These are phyloP conservation scores for Dichomitus squalens DNA, from an alignment of 1,284 basidiomycete genomes.

Conservation along the genomic window DNA sequence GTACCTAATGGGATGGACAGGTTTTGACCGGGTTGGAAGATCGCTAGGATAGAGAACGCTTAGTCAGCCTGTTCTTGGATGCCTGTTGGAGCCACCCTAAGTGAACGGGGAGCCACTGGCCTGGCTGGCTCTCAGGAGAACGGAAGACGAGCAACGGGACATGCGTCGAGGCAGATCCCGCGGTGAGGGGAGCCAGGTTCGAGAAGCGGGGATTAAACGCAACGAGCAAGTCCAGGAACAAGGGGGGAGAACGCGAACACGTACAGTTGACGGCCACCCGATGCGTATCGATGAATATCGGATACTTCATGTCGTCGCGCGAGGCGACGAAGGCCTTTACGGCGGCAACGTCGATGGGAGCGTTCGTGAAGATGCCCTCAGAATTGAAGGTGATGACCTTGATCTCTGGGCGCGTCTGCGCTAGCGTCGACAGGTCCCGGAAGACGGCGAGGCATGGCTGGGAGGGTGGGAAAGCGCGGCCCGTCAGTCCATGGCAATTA, in stretches of 20 bases:
- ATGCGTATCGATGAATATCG: constrained; percentile 33
- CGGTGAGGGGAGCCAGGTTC: not conserved
- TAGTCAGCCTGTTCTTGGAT: constrained; percentile 16
- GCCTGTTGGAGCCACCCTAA: no score
- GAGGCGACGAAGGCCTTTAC: constrained; percentile 30
- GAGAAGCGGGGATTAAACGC: not conserved
- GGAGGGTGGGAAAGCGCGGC: constrained; percentile 9
- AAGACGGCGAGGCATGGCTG: constrained; percentile 37
- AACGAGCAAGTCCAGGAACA: constrained; percentile 7
- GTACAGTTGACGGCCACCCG: constrained; percentile 33
- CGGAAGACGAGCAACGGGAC: not conserved
- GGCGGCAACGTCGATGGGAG: constrained; percentile 29
- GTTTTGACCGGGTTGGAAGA: constrained; percentile 35
- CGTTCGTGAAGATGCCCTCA: constrained; percentile 36
- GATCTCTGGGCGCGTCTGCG: constrained; percentile 29
- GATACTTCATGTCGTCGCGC: constrained; percentile 34
- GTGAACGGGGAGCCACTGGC: no score
- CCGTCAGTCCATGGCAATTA: constrained; percentile 24
- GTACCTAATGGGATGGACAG: constrained; percentile 35
- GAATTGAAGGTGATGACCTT: constrained; percentile 36
- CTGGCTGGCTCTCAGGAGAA: no score
- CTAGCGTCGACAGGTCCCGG: constrained; percentile 30
- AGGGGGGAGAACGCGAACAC: constrained; percentile 7
- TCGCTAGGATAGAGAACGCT: constrained; percentile 25
- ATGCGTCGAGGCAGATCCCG: not conserved